These are phyloP conservation scores for Phytophthora meadii DNA, from an alignment of 352 stramenopile species.

Conservation along the genomic window DNA sequence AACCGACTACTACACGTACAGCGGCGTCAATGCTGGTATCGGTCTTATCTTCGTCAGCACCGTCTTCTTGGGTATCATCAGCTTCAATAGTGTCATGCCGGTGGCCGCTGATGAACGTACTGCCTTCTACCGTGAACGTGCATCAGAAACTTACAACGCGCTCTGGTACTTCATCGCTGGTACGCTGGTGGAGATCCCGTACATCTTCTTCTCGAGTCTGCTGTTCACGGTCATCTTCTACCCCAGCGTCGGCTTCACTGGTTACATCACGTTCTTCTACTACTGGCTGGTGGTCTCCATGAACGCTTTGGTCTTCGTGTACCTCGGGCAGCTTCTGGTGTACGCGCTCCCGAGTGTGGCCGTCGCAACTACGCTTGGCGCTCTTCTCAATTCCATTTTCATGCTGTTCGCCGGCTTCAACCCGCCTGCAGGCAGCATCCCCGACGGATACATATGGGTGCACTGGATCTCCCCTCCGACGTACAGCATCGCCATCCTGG, in stretches of 20 bases:
- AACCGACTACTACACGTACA: conserved; percentile 55
- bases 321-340: conserved; percentile 55
- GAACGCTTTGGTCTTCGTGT: conserved; percentile 58
- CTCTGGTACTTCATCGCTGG: conserved; percentile 72
- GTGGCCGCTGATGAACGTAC: conserved; percentile 26
- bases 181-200: conserved; percentile 44
- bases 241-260: conserved; percentile 61
- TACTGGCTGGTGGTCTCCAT: conserved; percentile 63
- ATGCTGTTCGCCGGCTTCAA: conserved; percentile 66
- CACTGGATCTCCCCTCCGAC: conserved; percentile 55
- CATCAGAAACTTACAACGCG: conserved; percentile 83
- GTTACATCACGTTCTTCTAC: conserved; percentile 47
- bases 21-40: conserved; percentile 54
- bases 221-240: conserved; percentile 64
- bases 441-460: conserved; percentile 62
- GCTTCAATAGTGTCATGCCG: conserved; percentile 42
- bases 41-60: conserved; percentile 88
- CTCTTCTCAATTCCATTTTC: conserved; percentile 57
- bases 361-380: conserved; percentile 42
- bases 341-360: conserved; percentile 52
- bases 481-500: conserved; percentile 58
- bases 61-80: conserved; percentile 71
- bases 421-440: conserved; percentile 56
- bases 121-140: conserved; percentile 91
- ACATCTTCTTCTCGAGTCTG: conserved; percentile 54